Conservation (phyloP, 2,329 filamentous ascomycete species). For the Dothideomycetidae sp. region DNA sequence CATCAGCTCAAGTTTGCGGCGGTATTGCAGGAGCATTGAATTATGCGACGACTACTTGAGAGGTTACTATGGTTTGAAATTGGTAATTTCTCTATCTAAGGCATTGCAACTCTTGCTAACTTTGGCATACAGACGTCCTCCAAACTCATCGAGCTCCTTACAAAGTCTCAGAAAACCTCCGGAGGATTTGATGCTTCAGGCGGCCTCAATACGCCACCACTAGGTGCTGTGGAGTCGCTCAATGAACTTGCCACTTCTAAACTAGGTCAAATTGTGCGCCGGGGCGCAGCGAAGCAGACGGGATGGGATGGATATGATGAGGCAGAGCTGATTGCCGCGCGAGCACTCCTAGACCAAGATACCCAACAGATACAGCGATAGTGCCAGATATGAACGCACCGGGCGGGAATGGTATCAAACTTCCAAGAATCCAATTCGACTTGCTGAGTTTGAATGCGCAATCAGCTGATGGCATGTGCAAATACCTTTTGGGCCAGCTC, state of each 20-base stretch:
- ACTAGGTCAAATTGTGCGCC: constrained; percentile 61
- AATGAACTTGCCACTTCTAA: constrained; percentile 61
- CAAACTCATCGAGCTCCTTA: constrained; percentile 14
- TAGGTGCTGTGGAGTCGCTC: constrained; percentile 49
- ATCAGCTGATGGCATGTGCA: constrained; percentile 53
- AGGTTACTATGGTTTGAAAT: constrained; percentile 81
- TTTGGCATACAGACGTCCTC: constrained; percentile 1
- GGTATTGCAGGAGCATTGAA: constrained; percentile 83
- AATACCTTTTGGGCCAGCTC: constrained; percentile 80
- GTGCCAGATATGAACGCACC: not conserved
- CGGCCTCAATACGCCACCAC: constrained; percentile 38
- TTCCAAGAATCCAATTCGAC: not conserved
- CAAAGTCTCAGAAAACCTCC: constrained; percentile 19
- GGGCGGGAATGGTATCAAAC: constrained; percentile 2
- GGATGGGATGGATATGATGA: constrained; percentile 61
- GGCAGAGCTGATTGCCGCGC: constrained; percentile 57
- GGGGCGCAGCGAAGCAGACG: constrained; percentile 43
- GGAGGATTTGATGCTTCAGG: constrained; percentile 20
- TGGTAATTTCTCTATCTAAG: constrained; percentile 28
- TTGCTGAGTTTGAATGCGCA: constrained; percentile 1
- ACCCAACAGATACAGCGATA: constrained; percentile 23
- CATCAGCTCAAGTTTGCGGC: constrained; percentile 60
- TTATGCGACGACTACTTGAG: constrained; percentile 85
- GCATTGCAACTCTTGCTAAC: constrained; percentile 22
- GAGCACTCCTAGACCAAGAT: constrained; percentile 48